Evolutionary conservation across 73 alveolate genomes (phyloP).

Genomic region (Durusdinium trenchii): DNA sequence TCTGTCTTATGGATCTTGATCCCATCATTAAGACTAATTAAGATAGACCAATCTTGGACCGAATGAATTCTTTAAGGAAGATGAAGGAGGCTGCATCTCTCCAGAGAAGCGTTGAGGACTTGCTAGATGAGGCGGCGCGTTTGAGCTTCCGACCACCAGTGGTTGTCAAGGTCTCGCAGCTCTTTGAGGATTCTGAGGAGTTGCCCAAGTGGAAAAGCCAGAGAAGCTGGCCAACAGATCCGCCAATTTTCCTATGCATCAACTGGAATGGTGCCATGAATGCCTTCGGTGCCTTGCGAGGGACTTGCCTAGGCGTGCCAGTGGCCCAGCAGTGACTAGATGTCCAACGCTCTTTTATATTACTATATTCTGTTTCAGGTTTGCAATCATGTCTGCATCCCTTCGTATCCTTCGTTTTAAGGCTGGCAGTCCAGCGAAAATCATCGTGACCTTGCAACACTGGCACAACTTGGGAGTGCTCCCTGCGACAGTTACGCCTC

Average conservation of each 20-base stretch:
- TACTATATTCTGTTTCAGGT: not conserved
- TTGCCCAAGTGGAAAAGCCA: not conserved
- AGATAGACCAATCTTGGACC: too few relatives aligned
- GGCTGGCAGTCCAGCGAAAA: conserved; percentile 29
- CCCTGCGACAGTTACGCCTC: conserved; percentile 70
- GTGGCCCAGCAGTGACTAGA: too few relatives aligned
- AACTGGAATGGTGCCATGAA: not conserved
- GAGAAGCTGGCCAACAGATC: conserved; percentile 87
- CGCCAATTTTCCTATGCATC: conserved; percentile 31
- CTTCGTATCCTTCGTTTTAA: not conserved
- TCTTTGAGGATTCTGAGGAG: not conserved
- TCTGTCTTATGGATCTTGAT: too few relatives aligned
- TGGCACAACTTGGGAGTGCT: conserved; percentile 91
- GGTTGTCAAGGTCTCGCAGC: not conserved
- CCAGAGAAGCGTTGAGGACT: too few relatives aligned
- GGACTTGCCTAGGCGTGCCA: not conserved
- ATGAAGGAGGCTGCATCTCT: too few relatives aligned
- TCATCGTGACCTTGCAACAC: conserved; percentile 60
- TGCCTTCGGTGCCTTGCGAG: too few relatives aligned
- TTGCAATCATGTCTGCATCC: not conserved
- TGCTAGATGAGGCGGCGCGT: not conserved
- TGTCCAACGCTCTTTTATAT: not conserved
- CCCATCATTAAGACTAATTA: too few relatives aligned
- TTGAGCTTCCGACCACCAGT: not conserved
- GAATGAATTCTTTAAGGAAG: too few relatives aligned